Evolutionary conservation across 768 basidiomycete genomes (phyloP), one percentile per base, ranked within the genome.

Genomic region (Lactarius evosmus): DNA sequence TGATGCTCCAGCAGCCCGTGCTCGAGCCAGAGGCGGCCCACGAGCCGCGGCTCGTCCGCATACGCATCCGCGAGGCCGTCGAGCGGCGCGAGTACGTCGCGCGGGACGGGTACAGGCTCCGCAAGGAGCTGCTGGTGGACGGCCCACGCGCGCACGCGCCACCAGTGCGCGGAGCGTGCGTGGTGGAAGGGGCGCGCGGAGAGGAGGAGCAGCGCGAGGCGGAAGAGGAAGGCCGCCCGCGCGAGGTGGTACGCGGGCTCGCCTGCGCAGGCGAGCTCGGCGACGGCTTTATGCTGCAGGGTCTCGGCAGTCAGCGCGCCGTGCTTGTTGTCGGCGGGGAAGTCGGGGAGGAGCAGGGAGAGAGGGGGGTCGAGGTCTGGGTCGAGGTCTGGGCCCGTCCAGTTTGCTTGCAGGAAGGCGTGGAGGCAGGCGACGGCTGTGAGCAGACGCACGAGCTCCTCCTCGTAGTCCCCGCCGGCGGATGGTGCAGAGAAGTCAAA

Each of bases 191-290:
- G 79, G 2, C 52, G 16, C 0, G 33, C 41, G 11, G 76, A 73
- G 65, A 96, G 76, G 53, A 97, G 78, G 29, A 91, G 76, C 69
- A 89, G 83, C 0, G 95, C 84, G 60, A 95, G 76, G 33, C 86
- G 82, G 55, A 98, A 81, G 70, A 96, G 86, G 25, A 83, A 74
- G 7, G 94, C 82, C 40, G 75, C 76, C 69, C 80, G 80, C 8
- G 87, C 82, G 51, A 98, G 89, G 74, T 98, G 97, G 76, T 98
- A 99, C 0, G 92, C 93, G 9, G 97, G 97, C 76, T 98, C 97
- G 3, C 97, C 97, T 4, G 85, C 85, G 65, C 83, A 84, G 0
- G 95, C 87, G 49, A 99, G 83, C 66, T 90, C 85, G 6, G 86
- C 78, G 62, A 93, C 78, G 27, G 95, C 84, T 53, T 83, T 83